phyloP scores from a whole-genome alignment of 2,329 filamentous ascomycete genomes.

The Pleoardoris graminearum region DNA sequence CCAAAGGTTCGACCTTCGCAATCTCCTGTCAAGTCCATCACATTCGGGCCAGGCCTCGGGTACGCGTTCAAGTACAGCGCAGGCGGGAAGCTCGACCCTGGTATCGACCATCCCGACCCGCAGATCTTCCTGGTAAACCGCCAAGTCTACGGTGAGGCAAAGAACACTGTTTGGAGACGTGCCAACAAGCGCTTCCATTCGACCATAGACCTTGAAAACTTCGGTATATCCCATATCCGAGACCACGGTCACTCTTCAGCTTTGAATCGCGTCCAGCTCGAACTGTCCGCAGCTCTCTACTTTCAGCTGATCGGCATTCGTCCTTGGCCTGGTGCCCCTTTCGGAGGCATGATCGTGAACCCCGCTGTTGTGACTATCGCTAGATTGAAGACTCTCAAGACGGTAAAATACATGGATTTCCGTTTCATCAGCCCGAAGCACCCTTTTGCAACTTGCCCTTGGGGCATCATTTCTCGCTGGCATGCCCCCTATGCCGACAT shows the following conservation, averaged over 20 bases:
- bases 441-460: slow-evolving; percentile 15
- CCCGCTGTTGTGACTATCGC: background rate
- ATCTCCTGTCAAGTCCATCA: background rate
- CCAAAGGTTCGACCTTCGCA: slow-evolving; percentile 5
- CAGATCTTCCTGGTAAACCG: background rate
- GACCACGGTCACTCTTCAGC: background rate
- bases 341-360: background rate
- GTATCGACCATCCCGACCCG: background rate
- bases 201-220: background rate
- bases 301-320: slow-evolving; percentile 14
- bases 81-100: slow-evolving; percentile 14
- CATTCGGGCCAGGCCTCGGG: slow-evolving; percentile 11
- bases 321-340: background rate
- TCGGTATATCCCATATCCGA: background rate
- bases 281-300: slow-evolving; percentile 15
- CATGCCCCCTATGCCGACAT: no score
- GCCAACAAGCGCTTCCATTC: slow-evolving; percentile 14
- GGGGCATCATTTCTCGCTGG: background rate
- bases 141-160: background rate
- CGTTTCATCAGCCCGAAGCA: slow-evolving; percentile 26
- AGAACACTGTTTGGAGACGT: background rate
- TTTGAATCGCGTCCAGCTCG: slow-evolving; percentile 17
- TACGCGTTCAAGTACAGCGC: background rate
- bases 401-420: slow-evolving; percentile 18
- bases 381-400: background rate